A percentile compares a stretch with the other conserved stretches of the same genome.
These are phyloP conservation scores for Cylindrotheca closterium DNA, from an alignment of 108 stramenopile genomes.

Conservation along the genomic window DNA sequence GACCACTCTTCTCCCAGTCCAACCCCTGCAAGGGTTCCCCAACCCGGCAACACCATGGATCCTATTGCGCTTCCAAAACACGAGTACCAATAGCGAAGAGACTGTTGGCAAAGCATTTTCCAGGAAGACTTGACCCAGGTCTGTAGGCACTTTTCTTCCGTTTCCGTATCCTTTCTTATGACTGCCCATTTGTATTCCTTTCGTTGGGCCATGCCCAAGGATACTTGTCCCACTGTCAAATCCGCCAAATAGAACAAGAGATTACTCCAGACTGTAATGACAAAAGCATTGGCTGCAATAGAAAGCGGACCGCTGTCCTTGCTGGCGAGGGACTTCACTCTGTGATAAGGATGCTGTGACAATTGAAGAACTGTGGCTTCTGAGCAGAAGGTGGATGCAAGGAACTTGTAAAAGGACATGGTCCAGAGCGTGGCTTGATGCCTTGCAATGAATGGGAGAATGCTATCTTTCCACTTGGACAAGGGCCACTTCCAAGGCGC, in stretches of 20 bases:
- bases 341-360: slow-evolving; percentile 18
- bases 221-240: slow-evolving; percentile 1
- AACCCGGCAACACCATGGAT: slow-evolving; percentile 17
- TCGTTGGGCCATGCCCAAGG: slow-evolving; percentile 1
- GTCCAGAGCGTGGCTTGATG: slow-evolving; percentile 9
- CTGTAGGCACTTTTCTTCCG: not conserved
- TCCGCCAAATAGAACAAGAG: slow-evolving; percentile 12
- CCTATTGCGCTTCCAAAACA: slow-evolving; percentile 8
- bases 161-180: not conserved
- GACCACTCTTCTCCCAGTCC: slow-evolving; percentile 15
- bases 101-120: not conserved
- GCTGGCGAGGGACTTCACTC: slow-evolving; percentile 4
- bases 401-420: slow-evolving; percentile 3
- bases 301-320: slow-evolving; percentile 3
- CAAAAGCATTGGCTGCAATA: slow-evolving; percentile 6
- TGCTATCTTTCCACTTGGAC: slow-evolving; percentile 16
- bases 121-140: slow-evolving; percentile 3
- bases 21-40: slow-evolving; percentile 13
- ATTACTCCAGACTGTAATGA: slow-evolving; percentile 9
- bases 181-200: not conserved
- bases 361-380: slow-evolving; percentile 3
- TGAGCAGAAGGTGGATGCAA: not conserved
- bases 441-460: slow-evolving; percentile 6
- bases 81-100: slow-evolving; percentile 6
- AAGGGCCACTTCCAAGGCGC: slow-evolving; percentile 13